Base-by-base conservation (phyloP, 768 basidiomycete genomes). In the Paxillus rubicundulus region DNA sequence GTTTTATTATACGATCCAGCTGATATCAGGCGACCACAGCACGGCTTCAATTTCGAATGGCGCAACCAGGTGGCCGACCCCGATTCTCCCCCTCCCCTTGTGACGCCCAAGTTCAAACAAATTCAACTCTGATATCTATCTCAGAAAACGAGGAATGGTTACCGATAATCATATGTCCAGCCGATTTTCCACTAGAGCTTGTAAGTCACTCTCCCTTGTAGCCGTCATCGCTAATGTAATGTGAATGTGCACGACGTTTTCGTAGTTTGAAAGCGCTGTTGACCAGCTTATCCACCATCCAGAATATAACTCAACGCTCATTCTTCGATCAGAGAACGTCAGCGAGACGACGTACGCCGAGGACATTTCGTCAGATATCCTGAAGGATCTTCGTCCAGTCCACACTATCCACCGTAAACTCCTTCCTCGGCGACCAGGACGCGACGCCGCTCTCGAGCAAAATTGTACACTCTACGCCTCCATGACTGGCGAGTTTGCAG, bases 231-330 rank as follows among this genome's bases (percentile, higher is more conserved):
- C 9, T 48, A 34, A n/a, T 27, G 45, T 28, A 47, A 24, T 41
- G 39, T 44, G 33, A 47, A 24, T 41, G 39, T 44, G 33, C 46
- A 46, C 39, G 30, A 33, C 12, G 12, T 33, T 59, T 33, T 44
- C 16, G n/a, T 56, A 93, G 91, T 97, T 97, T 63, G 81, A 87
- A 57, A 63, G 67, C 1, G 89, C 88, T 0, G 67, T 87, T 30
- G 80, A 78, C 21, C 87, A 91, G 56, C 74, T 96, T 16, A 75
- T 93, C 7, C 80, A 88, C 34, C 92, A 96, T 63, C 95, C 95
- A 6, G 95, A 98, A 63, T 91, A 92, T 66, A 96, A 95, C 64
- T 92, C 92, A 0, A 88, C 90, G 0, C 79, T 96, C 24, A 96
- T 98, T 51, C 73, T 98, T 16, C 82, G 95, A 2, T 89, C 93